Evolutionary conservation across 352 stramenopile species (phyloP).

Genomic region (Phytophthora pseudosyringae): DNA sequence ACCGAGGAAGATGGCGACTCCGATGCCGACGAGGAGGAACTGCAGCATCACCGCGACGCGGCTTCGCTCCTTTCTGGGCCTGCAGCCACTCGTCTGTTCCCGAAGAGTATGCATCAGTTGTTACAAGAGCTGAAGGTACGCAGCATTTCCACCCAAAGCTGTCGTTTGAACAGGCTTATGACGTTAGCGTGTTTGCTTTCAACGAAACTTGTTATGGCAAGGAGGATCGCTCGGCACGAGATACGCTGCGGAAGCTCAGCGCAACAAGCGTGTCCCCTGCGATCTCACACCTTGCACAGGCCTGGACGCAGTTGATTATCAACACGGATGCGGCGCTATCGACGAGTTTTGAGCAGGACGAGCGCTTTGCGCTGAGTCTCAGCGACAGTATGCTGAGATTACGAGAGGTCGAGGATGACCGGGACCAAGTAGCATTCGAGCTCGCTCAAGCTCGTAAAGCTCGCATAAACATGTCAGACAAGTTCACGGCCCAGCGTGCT

Average conservation of each 20-base stretch:
- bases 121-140: conserved; percentile 35
- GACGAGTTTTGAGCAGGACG: conserved; percentile 68
- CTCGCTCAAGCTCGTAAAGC: conserved; percentile 48
- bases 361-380: conserved; percentile 33
- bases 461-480: conserved; percentile 33
- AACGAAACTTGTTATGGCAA: conserved; percentile 5
- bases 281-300: conserved; percentile 43
- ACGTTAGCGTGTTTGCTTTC: background rate
- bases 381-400: conserved; percentile 62
- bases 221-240: conserved; percentile 48
- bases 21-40: conserved; percentile 10
- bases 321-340: conserved; percentile 45
- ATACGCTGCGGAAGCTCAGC: conserved; percentile 48
- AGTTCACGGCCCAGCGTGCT: conserved; percentile 42
- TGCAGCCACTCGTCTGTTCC: conserved; percentile 26
- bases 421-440: conserved; percentile 67
- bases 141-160: background rate
- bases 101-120: conserved; percentile 42
- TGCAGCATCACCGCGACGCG: conserved; percentile 17
- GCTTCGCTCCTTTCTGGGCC: conserved; percentile 17
- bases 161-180: background rate
- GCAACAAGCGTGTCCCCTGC: conserved; percentile 47
- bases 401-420: conserved; percentile 67
- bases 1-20: conserved; percentile 24
- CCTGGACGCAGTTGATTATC: conserved; percentile 51